These are phyloP conservation scores for Petunia secreta DNA, from an alignment of 257 asterid genomes.

Conservation along the genomic window DNA sequence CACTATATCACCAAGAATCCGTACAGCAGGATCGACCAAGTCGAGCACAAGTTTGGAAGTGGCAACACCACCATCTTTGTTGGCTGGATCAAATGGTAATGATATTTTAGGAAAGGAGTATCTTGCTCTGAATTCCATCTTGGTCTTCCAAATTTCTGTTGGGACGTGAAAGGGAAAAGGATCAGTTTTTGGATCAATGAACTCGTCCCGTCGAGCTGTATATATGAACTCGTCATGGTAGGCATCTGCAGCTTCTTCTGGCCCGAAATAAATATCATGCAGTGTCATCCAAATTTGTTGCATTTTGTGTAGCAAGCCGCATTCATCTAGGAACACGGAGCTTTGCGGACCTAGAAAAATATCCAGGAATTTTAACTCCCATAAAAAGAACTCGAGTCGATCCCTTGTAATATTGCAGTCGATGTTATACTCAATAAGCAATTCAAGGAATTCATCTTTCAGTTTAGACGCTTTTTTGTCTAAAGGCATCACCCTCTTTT, in stretches of 20 bases:
- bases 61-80: not conserved
- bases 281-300: no score
- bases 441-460: no score
- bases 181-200: no score
- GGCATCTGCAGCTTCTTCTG: no score
- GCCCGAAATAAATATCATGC: no score
- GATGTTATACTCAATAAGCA: no score
- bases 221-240: no score
- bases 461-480: no score
- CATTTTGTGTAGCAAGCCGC: not conserved
- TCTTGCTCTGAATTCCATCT: not conserved
- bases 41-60: not conserved
- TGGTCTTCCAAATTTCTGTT: not conserved
- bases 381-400: not conserved
- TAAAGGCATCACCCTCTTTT: no score
- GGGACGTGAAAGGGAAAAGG: no score
- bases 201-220: no score
- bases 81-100: not conserved
- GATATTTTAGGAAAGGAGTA: not conserved
- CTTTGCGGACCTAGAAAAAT: not conserved
- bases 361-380: not conserved
- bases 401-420: no score
- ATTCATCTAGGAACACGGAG: not conserved
- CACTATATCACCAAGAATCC: not conserved
- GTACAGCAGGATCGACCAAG: not conserved